These are phyloP conservation scores for Xylaria sp. DNA, from an alignment of 2,329 filamentous ascomycete species.

Conservation along the genomic window DNA sequence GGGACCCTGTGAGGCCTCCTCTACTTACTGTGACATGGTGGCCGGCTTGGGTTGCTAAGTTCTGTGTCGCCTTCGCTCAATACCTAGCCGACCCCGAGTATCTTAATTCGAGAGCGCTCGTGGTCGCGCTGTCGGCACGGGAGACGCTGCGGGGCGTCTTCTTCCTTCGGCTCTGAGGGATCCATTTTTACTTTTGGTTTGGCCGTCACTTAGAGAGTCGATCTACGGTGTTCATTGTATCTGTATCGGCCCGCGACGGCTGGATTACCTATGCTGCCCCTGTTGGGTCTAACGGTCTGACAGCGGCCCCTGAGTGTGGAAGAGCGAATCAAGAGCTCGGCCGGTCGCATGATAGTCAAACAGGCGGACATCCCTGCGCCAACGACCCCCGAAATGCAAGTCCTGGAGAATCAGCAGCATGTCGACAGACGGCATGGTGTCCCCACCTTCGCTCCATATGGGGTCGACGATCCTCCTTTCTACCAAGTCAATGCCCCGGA, in stretches of 20 bases:
- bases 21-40: not conserved
- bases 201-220: too few species aligned
- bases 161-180: not conserved
- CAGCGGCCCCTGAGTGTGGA: too few species aligned
- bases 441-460: not conserved
- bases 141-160: not conserved
- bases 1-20: not conserved
- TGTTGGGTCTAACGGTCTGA: not conserved
- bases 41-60: not conserved
- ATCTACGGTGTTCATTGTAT: too few species aligned
- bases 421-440: constrained; percentile 16
- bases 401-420: not conserved
- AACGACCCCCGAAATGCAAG: constrained; percentile 19
- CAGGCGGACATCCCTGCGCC: not conserved
- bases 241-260: not conserved
- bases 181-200: not conserved
- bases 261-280: not conserved
- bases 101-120: not conserved
- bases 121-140: not conserved
- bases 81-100: not conserved
- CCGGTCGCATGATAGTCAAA: not conserved
- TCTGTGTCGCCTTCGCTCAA: not conserved
- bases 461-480: not conserved
- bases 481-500: not conserved
- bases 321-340: constrained; percentile 1